Evolutionary conservation across 2,329 filamentous ascomycete genomes (phyloP).

Genomic region (Metarhizium humberi): DNA sequence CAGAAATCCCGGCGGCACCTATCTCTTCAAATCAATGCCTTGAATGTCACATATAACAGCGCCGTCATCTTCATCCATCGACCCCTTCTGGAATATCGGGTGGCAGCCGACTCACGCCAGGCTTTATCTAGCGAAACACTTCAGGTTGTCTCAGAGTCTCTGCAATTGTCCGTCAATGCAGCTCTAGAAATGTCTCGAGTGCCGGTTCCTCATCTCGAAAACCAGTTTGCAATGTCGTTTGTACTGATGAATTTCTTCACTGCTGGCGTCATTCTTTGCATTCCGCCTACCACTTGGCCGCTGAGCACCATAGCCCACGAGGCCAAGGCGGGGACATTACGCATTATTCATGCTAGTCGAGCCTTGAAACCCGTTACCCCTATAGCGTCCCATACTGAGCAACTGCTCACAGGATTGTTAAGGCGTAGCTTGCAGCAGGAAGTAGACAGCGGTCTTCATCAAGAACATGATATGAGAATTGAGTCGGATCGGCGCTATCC

Average conservation of each 20-base stretch:
- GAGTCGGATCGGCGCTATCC: not conserved
- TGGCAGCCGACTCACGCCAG: constrained; percentile 1
- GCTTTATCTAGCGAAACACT: constrained; percentile 6
- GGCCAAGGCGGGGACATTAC: constrained; percentile 19
- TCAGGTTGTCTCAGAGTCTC: constrained; percentile 16
- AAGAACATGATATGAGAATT: not conserved
- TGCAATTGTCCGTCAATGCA: constrained; percentile 14
- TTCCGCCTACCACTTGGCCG: constrained; percentile 18
- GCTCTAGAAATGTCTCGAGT: constrained; percentile 19
- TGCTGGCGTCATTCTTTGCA: constrained; percentile 18
- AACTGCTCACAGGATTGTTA: constrained; percentile 1
- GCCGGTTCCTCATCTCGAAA: constrained; percentile 15
- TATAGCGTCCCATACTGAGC: constrained; percentile 2
- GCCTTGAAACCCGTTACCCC: constrained; percentile 6
- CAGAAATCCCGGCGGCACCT: constrained; percentile 1
- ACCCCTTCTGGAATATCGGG: constrained; percentile 2
- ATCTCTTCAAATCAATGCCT: not conserved
- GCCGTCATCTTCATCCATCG: constrained; percentile 5
- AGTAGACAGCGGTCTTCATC: constrained; percentile 3
- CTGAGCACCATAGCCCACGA: constrained; percentile 17
- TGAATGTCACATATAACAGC: constrained; percentile 1
- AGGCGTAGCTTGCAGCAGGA: constrained; percentile 3
- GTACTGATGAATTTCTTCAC: constrained; percentile 12
- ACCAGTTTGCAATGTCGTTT: constrained; percentile 13
- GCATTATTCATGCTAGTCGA: constrained; percentile 17